Percentiles rank a stretch among this genome's conserved stretches.
These are phyloP conservation scores for Sporobolus alterniflorus DNA, from an alignment of 202 grass and related monocot species.

Conservation along the genomic window DNA sequence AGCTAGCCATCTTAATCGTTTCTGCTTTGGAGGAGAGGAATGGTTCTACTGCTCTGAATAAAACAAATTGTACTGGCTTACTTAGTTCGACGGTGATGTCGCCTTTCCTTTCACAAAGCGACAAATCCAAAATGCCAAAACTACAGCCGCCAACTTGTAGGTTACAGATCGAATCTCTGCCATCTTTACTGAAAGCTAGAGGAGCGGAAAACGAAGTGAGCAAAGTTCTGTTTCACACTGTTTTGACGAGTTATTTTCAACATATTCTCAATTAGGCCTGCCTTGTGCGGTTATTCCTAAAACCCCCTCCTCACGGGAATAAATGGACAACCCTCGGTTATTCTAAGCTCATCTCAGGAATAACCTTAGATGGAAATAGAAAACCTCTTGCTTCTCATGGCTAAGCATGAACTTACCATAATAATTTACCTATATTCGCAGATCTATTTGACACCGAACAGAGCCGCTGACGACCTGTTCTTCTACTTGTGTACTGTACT, in stretches of 20 bases:
- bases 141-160: slow-evolving; percentile 14
- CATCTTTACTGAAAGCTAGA: slow-evolving; percentile 40
- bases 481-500: background rate
- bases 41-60: too few species aligned
- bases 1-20: background rate
- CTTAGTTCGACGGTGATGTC: background rate
- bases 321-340: too few species aligned
- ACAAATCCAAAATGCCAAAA: slow-evolving; percentile 27
- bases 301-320: too few species aligned
- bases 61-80: background rate
- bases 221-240: background rate
- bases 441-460: too few species aligned
- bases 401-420: background rate
- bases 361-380: background rate
- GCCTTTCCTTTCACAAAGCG: slow-evolving; percentile 27
- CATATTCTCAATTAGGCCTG: slow-evolving; percentile 1
- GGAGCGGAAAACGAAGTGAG: background rate
- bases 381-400: background rate
- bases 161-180: slow-evolving; percentile 28
- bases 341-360: too few species aligned
- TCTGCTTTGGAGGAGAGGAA: too few species aligned
- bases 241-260: slow-evolving; percentile 5
- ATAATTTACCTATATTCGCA: slow-evolving; percentile 13
- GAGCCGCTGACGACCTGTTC: background rate
- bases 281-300: too few species aligned